Evolutionary conservation across 2,329 filamentous ascomycete genomes (phyloP).

Genomic region (Zymoseptoria crescenta): DNA sequence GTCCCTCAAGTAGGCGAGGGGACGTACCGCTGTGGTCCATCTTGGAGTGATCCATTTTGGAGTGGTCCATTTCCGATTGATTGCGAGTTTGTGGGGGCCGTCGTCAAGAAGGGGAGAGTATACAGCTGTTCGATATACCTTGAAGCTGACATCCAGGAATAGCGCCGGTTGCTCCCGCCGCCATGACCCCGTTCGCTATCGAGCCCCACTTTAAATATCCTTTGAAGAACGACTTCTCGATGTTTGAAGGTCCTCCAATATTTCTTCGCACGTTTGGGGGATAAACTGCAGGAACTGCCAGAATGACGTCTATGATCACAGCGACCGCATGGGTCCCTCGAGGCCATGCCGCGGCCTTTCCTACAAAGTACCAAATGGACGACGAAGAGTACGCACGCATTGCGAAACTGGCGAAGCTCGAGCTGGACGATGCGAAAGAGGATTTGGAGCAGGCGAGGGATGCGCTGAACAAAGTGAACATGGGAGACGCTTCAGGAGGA

Average conservation of each 20-base stretch:
- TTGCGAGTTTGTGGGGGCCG: no score
- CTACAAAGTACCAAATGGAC: slow-evolving; percentile 43
- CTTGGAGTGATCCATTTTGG: slow-evolving; percentile 18
- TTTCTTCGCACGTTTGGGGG: neutral
- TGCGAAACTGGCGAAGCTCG: slow-evolving; percentile 46
- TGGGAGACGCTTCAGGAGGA: slow-evolving; percentile 62
- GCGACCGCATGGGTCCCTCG: slow-evolving; percentile 47
- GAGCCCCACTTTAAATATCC: neutral
- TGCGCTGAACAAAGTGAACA: slow-evolving; percentile 29
- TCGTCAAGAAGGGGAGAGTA: no score
- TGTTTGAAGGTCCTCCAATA: neutral
- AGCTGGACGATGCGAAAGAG: slow-evolving; percentile 86
- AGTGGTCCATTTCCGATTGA: no score
- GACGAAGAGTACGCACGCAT: slow-evolving; percentile 46
- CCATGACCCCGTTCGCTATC: neutral
- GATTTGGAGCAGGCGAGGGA: slow-evolving; percentile 65
- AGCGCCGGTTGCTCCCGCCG: neutral
- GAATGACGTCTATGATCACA: slow-evolving; percentile 49
- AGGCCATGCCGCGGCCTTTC: slow-evolving; percentile 43
- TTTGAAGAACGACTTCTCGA: neutral
- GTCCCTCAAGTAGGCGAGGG: no score
- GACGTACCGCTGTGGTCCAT: slow-evolving; percentile 13
- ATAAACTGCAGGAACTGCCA: neutral
- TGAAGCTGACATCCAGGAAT: neutral
- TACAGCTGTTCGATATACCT: neutral